Base-by-base conservation (phyloP, 2,329 filamentous ascomycete species). In the Coniochaeta sp. region DNA sequence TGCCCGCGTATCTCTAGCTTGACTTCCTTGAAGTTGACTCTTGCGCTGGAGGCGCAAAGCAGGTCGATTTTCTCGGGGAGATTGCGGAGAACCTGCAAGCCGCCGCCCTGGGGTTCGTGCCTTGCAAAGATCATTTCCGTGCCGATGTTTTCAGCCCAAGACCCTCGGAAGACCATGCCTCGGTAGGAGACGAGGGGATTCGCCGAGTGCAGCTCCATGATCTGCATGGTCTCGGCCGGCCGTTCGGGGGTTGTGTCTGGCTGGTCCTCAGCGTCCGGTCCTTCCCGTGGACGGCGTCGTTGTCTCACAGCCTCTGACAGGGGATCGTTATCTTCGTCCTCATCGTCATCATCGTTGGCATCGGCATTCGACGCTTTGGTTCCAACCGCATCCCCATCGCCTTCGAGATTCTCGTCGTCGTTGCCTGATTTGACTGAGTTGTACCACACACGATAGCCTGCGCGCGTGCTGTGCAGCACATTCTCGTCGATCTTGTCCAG, bases 131-230 rank as follows among this genome's bases (percentile, higher is more conserved):
- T 83, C 64, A 93, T 77, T 66, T 96, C 91, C 0, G 92, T 96
- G 38, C 93, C 93, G 50, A 96, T 84, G 62, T 91, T 89, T 63
- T 90, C 86, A 12, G 85, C 83, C 93, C 93, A 98, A 54, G 85
- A 77, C 64, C 91, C 93, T 64, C 85, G 86, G 70, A 93, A 95
- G 24, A 96, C 77, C 63, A 88, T 84, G 33, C 89, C 89, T 61
- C 88, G 83, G 74, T 96, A 96, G 24, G 89, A 89, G 62, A 96
- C 81, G 31, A 96, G 77, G 0, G 93, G 93, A 57, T 89, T 88
- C 2, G 76, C 69, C 1, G 88, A 88, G 72, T 96, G 89, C 3
- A 97, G 80, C 31, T 91, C 91, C n/a, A 95, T 79, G 58, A 97
- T 87, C 69, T 96, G 91, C 6, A 96, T 83, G 43, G 82, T 74